Conservation (phyloP, 2,329 filamentous ascomycete species). For the Colletotrichum godetiae region DNA sequence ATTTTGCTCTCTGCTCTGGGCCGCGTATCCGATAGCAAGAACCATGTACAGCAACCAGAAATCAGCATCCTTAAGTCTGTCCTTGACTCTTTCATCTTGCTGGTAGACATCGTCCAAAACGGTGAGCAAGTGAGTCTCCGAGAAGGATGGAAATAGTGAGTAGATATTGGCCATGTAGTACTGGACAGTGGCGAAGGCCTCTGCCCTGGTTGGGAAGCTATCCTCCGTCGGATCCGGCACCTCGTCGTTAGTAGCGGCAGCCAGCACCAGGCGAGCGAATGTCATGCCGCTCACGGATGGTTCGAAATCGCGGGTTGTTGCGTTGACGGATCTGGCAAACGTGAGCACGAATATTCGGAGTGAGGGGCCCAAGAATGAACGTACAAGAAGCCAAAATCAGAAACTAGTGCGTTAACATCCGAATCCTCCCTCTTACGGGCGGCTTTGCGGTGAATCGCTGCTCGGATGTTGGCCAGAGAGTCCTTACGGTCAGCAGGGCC, state of each 20-base stretch:
- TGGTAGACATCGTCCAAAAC: slow-evolving; percentile 87
- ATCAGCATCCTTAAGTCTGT: slow-evolving; percentile 72
- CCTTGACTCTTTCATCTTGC: slow-evolving; percentile 65
- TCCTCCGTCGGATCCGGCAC: slow-evolving; percentile 72
- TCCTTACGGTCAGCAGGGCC: slow-evolving; percentile 63
- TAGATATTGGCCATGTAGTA: slow-evolving; percentile 89
- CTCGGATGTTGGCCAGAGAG: slow-evolving; percentile 70
- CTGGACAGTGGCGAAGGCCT: slow-evolving; percentile 77
- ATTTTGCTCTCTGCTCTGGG: slow-evolving; percentile 76
- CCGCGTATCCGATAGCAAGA: slow-evolving; percentile 82
- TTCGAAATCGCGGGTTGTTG: slow-evolving; percentile 93
- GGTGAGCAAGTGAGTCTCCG: slow-evolving; percentile 81
- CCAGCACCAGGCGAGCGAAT: slow-evolving; percentile 87
- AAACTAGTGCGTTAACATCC: slow-evolving; percentile 91
- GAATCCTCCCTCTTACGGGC: slow-evolving; percentile 78
- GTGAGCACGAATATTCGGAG: not conserved
- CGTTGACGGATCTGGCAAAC: slow-evolving; percentile 82
- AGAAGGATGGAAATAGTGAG: slow-evolving; percentile 83
- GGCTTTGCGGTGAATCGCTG: slow-evolving; percentile 73
- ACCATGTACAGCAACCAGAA: slow-evolving; percentile 92
- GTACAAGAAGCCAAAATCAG: slow-evolving; percentile 91
- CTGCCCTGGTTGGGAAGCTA: slow-evolving; percentile 77
- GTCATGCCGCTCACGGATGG: slow-evolving; percentile 90
- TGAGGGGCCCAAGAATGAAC: slow-evolving; percentile 42
- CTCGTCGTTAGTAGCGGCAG: slow-evolving; percentile 80